Conservation (phyloP, 2,329 filamentous ascomycete genomes). For the Colletotrichum filicis region DNA sequence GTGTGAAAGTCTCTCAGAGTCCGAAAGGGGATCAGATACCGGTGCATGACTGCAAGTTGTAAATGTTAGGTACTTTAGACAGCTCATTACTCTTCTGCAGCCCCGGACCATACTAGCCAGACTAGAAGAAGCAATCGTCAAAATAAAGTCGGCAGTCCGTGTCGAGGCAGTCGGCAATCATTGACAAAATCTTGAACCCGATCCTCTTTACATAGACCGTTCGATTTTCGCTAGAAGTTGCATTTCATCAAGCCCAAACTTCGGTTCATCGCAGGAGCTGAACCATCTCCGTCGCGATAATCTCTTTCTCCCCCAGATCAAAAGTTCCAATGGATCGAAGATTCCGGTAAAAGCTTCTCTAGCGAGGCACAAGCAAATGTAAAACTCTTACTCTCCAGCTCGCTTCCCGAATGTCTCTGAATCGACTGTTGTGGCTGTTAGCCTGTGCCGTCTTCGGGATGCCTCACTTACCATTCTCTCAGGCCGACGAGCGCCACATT, state of each 20-base stretch:
- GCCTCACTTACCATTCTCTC: background rate
- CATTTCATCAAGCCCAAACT: background rate
- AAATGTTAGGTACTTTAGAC: no score
- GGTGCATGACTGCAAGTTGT: no score
- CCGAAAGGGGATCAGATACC: no score
- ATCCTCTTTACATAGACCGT: background rate
- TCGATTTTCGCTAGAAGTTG: background rate
- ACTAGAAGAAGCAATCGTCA: background rate
- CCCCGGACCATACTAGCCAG: background rate
- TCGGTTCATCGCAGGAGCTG: background rate
- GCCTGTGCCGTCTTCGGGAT: background rate
- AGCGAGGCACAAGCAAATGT: background rate
- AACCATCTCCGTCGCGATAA: background rate
- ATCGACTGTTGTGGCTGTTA: background rate
- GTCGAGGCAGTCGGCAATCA: background rate
- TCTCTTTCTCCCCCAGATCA: background rate
- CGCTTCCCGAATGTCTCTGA: background rate
- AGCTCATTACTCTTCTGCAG: no score
- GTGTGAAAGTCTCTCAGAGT: no score
- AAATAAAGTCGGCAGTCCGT: background rate
- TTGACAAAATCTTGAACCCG: no score
- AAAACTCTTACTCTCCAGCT: background rate
- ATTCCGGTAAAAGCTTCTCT: conserved; percentile 1
- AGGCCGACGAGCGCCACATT: background rate
- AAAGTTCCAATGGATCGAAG: background rate